phyloP scores from a whole-genome alignment of 257 asterid genomes.

The Nicotiana obtusifolia region DNA sequence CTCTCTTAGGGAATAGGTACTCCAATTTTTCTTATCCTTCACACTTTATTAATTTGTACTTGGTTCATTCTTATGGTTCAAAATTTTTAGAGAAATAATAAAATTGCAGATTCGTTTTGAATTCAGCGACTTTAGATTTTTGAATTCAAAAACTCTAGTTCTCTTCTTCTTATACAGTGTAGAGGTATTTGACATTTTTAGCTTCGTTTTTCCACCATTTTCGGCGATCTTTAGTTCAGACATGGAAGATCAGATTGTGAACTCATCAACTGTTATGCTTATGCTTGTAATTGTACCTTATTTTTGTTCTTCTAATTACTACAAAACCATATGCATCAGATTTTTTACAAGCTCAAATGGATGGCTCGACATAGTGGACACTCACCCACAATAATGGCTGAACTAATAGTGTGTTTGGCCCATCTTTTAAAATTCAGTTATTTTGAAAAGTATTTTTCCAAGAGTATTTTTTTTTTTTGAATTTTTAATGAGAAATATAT shows the following conservation, averaged over 20 bases:
- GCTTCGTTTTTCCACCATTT: background rate
- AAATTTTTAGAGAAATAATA: background rate
- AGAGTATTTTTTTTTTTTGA: too few species aligned
- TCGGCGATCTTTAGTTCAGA: background rate
- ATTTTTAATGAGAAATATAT: too few species aligned
- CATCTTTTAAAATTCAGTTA: too few species aligned
- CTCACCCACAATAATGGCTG: background rate
- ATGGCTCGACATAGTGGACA: background rate
- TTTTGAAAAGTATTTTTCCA: too few species aligned
- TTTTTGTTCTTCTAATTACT: background rate
- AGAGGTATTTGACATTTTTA: too few species aligned
- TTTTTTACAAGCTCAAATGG: background rate
- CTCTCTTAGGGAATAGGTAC: conserved; percentile 89
- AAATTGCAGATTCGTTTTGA: background rate
- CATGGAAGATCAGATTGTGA: background rate
- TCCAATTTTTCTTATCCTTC: background rate
- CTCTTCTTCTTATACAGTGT: background rate
- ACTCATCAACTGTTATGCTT: background rate
- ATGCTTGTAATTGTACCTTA: background rate
- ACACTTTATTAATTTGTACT: background rate
- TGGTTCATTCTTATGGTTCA: background rate
- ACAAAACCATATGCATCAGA: background rate
- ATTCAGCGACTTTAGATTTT: background rate
- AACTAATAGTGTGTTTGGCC: background rate
- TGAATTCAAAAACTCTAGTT: background rate